Evolutionary conservation across 805 yeast species (phyloP), one percentile per base, ranked within the genome.

Genomic region (Hanseniaspora singularis): DNA sequence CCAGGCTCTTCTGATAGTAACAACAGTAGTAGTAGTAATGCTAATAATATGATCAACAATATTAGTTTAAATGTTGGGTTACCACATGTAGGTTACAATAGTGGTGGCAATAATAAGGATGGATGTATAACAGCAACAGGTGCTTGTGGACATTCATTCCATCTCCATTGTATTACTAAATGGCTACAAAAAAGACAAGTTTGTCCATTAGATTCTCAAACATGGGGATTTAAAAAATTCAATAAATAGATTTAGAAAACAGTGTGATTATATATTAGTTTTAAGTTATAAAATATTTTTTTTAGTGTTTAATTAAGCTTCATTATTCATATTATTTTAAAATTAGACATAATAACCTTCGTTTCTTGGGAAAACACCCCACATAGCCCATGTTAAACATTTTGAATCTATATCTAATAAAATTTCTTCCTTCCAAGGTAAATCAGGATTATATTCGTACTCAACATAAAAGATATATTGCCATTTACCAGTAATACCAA

Each of bases 61-160:
- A n/a, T n/a, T n/a, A n/a, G n/a, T n/a, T n/a, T n/a, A n/a, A n/a
- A n/a, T n/a, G n/a, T n/a, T n/a, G n/a, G n/a, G n/a, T n/a, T n/a
- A n/a, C n/a, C n/a, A n/a, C n/a, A n/a, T n/a, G n/a, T n/a, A n/a
- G n/a, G n/a, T n/a, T n/a, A n/a, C n/a, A 20, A 36, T 15, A 36
- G 19, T 15, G 76, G 76, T 62, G 74, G 76, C 31, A 69, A 68
- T 15, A 65, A 77, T 15, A 71, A 72, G 31, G 81, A 76, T 34
- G 87, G 81, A 55, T 92, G 99, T 67, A 79, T 83, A 36, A 92
- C 96, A 9, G 97, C 96, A 3, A 87, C 96, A 88, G 99, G 98
- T 40, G 74, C 76, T 38, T 92, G 99, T 66, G 88, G 86, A 56
- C 99, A 92, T 62, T 95, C 96, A n/a, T 92, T 92, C 74, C 99